Evolutionary conservation across 2,329 filamentous ascomycete genomes (phyloP), one percentile per base, ranked within the genome.

Genomic region (Xylaria polymorpha): DNA sequence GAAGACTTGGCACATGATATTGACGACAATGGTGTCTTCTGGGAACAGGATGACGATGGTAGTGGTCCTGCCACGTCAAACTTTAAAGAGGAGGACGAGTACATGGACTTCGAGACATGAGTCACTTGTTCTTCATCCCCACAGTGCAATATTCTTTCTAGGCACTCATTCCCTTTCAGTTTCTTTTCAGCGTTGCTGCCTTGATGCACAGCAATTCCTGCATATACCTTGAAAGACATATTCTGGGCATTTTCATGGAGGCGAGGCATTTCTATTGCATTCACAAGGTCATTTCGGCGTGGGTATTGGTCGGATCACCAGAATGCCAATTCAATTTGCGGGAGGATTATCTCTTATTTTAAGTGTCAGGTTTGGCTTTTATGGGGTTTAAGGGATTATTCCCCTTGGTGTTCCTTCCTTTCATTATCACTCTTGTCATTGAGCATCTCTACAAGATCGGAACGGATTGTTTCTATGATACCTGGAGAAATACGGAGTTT

Each of bases 21-120:
- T 61, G 81, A 80, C 41, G 85, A 87, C 56, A 76, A 81, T 76
- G 88, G 81, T 58, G 85, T 86, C 67, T 90, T 91, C 77, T 92
- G 90, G 83, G 90, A 91, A 51, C 89, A 87, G 70, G 91, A 92
- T 77, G 92, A 91, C 77, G 91, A 92, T 62, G 90, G 87, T 69
- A 93, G 89, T 77, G 91, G 90, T 64, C 87, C 90, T 53, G 85
- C 85, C 29, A 83, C 85, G 7, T 85, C 93, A 77, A 90, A 91
- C 79, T 93, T 98, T 83, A 97, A 97, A 81, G 94, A 97, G 80
- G 94, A 98, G 81, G 94, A 98, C 75, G 94, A 97, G 82, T 97
- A 92, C 77, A 72, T 72, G 70, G 68, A 72, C 39, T 71, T 72
- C 53, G 70, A 72, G 14, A 62, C 68, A 48, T 72, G 39, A 67